phyloP scores from a whole-genome alignment of 192 early-diverging fungal genomes.

The Backusella morwellensis region DNA sequence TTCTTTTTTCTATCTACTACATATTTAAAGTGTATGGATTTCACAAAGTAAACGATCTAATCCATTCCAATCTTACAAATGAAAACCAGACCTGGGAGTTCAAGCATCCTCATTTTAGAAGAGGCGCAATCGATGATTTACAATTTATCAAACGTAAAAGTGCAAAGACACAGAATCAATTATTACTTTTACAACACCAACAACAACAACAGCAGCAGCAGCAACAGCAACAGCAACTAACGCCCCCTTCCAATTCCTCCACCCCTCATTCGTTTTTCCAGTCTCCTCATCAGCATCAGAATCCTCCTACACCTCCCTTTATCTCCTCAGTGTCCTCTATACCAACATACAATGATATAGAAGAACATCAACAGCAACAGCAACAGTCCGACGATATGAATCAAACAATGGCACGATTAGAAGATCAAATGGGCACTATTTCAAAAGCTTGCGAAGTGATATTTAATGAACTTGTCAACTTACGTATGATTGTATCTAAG shows the following conservation, averaged over 20 bases:
- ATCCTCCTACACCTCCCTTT: background rate
- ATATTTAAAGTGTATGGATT: conserved; percentile 17
- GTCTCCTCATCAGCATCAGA: background rate
- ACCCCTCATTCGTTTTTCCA: background rate
- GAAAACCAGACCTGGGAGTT: conserved; percentile 85
- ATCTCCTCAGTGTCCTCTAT: background rate
- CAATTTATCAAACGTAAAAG: conserved; percentile 42
- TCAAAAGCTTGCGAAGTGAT: conserved; percentile 10
- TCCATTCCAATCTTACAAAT: conserved; percentile 48
- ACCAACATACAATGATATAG: background rate
- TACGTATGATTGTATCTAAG: conserved; percentile 10
- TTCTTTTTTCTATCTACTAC: background rate
- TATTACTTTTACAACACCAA: conserved; percentile 2
- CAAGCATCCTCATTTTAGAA: conserved; percentile 79
- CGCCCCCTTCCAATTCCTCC: background rate
- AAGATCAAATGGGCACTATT: conserved; percentile 14
- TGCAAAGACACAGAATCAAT: conserved; percentile 19
- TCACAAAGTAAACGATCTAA: conserved; percentile 23
- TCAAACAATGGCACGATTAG: conserved; percentile 11
- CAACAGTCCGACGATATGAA: background rate
- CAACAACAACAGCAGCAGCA: background rate
- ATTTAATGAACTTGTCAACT: conserved; percentile 4
- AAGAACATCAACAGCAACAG: background rate
- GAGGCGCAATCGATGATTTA: conserved; percentile 51
- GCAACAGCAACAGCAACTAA: background rate